Base-by-base conservation (phyloP, 2,329 filamentous ascomycete genomes). In the Penicillium vulpinum region DNA sequence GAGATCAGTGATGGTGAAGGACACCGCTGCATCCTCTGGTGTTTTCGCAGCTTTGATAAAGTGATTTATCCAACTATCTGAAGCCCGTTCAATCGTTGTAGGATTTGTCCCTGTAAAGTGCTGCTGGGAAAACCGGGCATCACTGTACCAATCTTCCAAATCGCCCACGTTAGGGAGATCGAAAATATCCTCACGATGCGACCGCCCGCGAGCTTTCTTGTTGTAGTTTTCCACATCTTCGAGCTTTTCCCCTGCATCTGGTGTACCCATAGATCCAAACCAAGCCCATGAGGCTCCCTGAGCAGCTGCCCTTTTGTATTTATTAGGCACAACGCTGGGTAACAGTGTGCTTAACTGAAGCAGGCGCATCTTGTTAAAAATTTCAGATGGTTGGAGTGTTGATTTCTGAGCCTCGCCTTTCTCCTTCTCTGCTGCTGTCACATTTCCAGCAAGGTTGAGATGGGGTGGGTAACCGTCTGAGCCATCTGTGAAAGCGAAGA, bases 51-150 rank as follows among this genome's bases (percentile, higher is more conserved):
- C 45, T 40, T 40, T 31, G 16, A 54, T 46, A 28, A 58, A 58
- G 51, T 54, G 51, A n/a, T 38, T 8, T 18, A 58, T 29, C 56
- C 50, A 54, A 29, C 4, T 7, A 29, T 54, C 31, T 13, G 56
- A 54, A 36, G 51, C 50, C 13, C 6, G 44, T 29, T 54, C 39
- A 40, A 58, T 54, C 1, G 56, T 58, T 44, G 56, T 58, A 35
- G 56, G 56, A 58, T 58, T 54, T 4, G 56, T 45, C 18, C 56
- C 51, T 44, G 56, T 58, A 28, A 58, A 54, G 3, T 58, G 51
- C 24, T 58, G 56, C 45, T 58, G 56, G 38, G 15, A 46, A 38
- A 58, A 58, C 16, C 56, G 56, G 45, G 13, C 28, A 58, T 58
- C 56, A n/a, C 51, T 54, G 35, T 58, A 58, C 56, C 56, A 58